Conservation (phyloP, 2,329 filamentous ascomycete species). For the Cadophora malorum region DNA sequence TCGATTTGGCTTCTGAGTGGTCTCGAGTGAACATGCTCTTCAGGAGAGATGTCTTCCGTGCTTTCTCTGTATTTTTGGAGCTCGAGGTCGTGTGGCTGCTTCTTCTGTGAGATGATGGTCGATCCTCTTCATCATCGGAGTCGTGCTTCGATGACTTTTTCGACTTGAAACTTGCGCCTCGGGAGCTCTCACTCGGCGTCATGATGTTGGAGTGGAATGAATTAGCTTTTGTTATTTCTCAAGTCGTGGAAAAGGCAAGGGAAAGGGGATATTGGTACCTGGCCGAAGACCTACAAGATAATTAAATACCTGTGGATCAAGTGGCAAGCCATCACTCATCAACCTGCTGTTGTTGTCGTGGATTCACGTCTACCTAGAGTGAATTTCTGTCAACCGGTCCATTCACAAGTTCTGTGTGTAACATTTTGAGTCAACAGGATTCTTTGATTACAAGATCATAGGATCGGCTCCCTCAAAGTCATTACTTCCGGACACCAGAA, state of each 20-base stretch:
- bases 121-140: constrained; percentile 3
- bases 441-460: not conserved
- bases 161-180: not conserved
- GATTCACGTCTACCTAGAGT: not conserved
- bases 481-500: not conserved
- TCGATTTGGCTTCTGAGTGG: not conserved
- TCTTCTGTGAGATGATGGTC: not conserved
- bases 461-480: not conserved
- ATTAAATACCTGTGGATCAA: not conserved
- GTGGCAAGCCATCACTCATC: not conserved
- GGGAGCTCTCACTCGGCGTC: not conserved
- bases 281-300: not conserved
- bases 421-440: not conserved
- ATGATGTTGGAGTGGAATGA: not conserved
- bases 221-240: not conserved
- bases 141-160: constrained; percentile 1
- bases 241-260: not conserved
- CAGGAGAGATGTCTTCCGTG: not conserved
- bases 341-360: not conserved
- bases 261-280: not conserved
- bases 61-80: not conserved
- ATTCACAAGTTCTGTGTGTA: not conserved
- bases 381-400: not conserved
- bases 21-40: constrained; percentile 5
- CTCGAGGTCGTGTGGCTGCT: not conserved